Conservation (phyloP, 257 asterid species). For the Solanum medicagineum region DNA sequence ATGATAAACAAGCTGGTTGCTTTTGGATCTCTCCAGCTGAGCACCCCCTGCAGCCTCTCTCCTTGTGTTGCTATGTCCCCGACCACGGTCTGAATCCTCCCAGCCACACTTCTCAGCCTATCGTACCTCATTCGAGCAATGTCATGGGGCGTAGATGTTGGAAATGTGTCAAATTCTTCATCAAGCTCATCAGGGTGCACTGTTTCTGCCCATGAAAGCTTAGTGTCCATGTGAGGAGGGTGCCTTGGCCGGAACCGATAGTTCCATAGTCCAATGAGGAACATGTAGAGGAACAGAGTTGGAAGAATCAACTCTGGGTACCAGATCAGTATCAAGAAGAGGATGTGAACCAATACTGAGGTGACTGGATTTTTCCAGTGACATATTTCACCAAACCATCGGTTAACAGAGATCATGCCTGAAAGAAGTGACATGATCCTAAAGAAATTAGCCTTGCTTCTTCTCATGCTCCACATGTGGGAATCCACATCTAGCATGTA, state of each 20-base stretch:
- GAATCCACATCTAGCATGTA: slow-evolving; percentile 66
- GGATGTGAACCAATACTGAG: slow-evolving; percentile 45
- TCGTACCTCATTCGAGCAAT: slow-evolving; percentile 57
- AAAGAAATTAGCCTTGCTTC: slow-evolving; percentile 71
- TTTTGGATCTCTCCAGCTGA: slow-evolving; percentile 74
- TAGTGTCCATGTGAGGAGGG: slow-evolving; percentile 70
- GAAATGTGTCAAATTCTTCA: slow-evolving; percentile 71
- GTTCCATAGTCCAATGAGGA: slow-evolving; percentile 61
- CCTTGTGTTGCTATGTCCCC: slow-evolving; percentile 75
- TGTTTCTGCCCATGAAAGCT: slow-evolving; percentile 58
- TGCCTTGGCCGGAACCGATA: slow-evolving; percentile 45
- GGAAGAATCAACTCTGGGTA: slow-evolving; percentile 70
- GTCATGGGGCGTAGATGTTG: slow-evolving; percentile 32
- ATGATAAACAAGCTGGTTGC: slow-evolving; percentile 54
- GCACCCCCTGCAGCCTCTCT: slow-evolving; percentile 50
- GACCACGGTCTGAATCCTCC: slow-evolving; percentile 68
- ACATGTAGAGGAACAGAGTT: slow-evolving; percentile 42
- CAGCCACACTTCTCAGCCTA: slow-evolving; percentile 57
- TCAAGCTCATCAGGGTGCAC: slow-evolving; percentile 62
- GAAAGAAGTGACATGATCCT: slow-evolving; percentile 49
- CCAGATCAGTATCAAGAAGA: slow-evolving; percentile 46
- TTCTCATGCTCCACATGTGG: slow-evolving; percentile 79
- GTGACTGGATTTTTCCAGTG: slow-evolving; percentile 52
- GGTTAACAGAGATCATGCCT: slow-evolving; percentile 24
- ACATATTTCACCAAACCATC: slow-evolving; percentile 48